Base-by-base conservation (phyloP, 371 early-diverging fungal genomes). In the Mucor irregularis region DNA sequence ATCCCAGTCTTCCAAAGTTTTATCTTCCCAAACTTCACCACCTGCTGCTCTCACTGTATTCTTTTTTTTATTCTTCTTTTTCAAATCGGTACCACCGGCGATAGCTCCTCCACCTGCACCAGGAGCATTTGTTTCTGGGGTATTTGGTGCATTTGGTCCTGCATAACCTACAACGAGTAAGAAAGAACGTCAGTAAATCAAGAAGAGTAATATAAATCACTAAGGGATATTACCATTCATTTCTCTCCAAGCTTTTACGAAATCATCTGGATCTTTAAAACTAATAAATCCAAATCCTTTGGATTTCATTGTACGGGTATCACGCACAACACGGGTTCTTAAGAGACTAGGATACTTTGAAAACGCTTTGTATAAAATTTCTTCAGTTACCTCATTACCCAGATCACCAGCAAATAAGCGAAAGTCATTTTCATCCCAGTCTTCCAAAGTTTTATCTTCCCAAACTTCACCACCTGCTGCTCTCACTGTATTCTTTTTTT, bases 11-110 rank as follows among this genome's bases (percentile, higher is more conserved):
- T 77, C 75, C 33, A 98, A 68, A 4, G 94, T 86, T n/a, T 81
- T 63, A 60, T 98, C 98, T 61, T 94, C 93, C 98, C 98, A 98
- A 10, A 90, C 83, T 69, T 94, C 89, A 11, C 97, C 98, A 40
- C 92, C 98, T 1, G 96, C 98, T 19, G 82, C 78, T 31, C 98
- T 73, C 29, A 94, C 66, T 1, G 85, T 69, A 8, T 79, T 78
- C 56, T 83, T 83, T 61, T 79, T 81, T 62, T 86, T 89, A 49
- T 65, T 51, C 53, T 68, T 64, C 44, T 61, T 49, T n/a, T n/a
- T n/a, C n/a, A n/a, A n/a, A n/a, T n/a, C n/a, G n/a, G n/a, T n/a
- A n/a, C n/a, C n/a, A n/a, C n/a, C n/a, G 44, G 56, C 48, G 35
- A 56, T 44, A 14, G 31, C 19, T 6, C 48, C 44, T 13, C 30